Conservation (phyloP, 768 basidiomycete species). For the Leccinum ochraceum region DNA sequence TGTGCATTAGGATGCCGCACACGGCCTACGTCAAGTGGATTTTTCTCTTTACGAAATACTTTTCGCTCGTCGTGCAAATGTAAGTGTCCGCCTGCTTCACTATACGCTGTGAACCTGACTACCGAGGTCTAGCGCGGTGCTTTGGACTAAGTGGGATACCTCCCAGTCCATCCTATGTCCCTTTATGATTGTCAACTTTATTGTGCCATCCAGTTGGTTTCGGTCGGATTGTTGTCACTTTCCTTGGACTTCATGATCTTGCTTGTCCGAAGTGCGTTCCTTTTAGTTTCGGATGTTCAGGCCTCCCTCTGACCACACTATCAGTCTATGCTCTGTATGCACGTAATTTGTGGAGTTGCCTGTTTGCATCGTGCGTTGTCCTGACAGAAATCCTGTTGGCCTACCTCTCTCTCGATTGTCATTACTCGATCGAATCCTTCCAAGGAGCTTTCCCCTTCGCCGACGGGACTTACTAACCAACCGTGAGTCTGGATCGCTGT, state of each 20-base stretch:
- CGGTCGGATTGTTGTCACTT: constrained; percentile 14
- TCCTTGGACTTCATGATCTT: constrained; percentile 19
- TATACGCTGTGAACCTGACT: not conserved
- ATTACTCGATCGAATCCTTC: not conserved
- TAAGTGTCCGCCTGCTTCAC: not conserved
- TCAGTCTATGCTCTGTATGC: constrained; percentile 25
- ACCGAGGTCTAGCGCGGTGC: constrained; percentile 6
- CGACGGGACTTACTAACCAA: not conserved
- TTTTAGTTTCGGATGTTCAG: not conserved
- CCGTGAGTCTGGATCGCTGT: not conserved
- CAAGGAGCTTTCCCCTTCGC: not conserved
- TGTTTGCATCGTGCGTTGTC: constrained; percentile 8
- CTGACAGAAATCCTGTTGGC: constrained; percentile 13
- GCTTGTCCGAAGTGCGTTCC: constrained; percentile 24
- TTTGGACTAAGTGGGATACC: constrained; percentile 4
- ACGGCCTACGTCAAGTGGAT: constrained; percentile 27
- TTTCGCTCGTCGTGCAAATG: constrained; percentile 20
- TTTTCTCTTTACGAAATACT: constrained; percentile 27
- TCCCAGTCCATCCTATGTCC: not conserved
- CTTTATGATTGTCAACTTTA: constrained; percentile 13
- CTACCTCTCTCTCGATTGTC: not conserved
- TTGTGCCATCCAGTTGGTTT: constrained; percentile 15
- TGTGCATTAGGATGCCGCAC: constrained; percentile 15
- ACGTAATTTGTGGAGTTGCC: not conserved
- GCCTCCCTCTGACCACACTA: not conserved